Evolutionary conservation across 805 yeast genomes (phyloP).

Genomic region (Wickerhamiella siamensis): DNA sequence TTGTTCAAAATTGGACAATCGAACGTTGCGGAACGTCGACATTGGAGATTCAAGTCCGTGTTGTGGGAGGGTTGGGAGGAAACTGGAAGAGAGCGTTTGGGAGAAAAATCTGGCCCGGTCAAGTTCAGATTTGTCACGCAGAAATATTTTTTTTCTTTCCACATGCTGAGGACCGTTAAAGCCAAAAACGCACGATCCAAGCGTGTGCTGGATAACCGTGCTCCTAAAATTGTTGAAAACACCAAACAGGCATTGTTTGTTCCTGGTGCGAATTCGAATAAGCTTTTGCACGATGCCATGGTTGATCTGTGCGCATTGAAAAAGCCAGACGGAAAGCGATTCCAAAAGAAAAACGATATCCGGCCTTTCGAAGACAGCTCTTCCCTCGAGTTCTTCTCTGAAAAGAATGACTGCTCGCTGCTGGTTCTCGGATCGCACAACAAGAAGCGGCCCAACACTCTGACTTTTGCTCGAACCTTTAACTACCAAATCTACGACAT

Average conservation of each 20-base stretch:
- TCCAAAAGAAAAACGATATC: slow-evolving; percentile 74
- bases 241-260: slow-evolving; percentile 80
- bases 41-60: neutral
- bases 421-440: slow-evolving; percentile 65
- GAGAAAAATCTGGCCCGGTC: neutral
- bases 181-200: slow-evolving; percentile 94
- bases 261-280: slow-evolving; percentile 73
- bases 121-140: neutral
- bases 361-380: slow-evolving; percentile 86
- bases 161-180: slow-evolving; percentile 36
- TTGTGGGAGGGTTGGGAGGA: neutral
- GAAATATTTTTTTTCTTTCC: neutral
- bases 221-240: slow-evolving; percentile 79
- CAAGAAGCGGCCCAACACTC: slow-evolving; percentile 84
- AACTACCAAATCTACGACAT: slow-evolving; percentile 83
- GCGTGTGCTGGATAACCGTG: slow-evolving; percentile 80
- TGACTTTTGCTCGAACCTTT: slow-evolving; percentile 81
- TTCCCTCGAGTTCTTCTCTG: slow-evolving; percentile 79
- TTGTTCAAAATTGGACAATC: neutral
- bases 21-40: slow-evolving; percentile 1
- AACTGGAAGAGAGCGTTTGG: too few species aligned
- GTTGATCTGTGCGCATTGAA: slow-evolving; percentile 79
- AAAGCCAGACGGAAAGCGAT: slow-evolving; percentile 80
- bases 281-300: slow-evolving; percentile 74
- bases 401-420: slow-evolving; percentile 83